These are phyloP conservation scores for Ochetophila trinervis DNA, from an alignment of 306 rosid genomes.

Conservation along the genomic window DNA sequence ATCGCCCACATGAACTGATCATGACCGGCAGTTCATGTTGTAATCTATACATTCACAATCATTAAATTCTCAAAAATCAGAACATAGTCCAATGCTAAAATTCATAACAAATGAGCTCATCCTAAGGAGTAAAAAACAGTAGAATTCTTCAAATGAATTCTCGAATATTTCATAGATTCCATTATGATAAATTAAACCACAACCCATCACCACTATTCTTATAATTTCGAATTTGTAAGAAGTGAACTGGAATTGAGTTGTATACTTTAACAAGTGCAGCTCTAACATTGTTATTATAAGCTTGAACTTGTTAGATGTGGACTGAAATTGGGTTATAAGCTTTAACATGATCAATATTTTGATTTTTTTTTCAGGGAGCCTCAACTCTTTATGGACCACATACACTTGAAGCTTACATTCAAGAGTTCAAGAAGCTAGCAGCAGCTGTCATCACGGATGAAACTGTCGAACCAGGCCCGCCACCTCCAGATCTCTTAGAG, in stretches of 20 bases:
- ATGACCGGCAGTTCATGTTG: neutral
- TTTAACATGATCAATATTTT: neutral
- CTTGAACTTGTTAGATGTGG: no score
- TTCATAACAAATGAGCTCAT: neutral
- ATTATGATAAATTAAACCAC: no score
- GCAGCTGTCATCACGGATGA: slow-evolving; percentile 10
- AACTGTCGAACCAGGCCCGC: slow-evolving; percentile 13
- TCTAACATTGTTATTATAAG: no score
- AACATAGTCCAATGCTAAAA: neutral
- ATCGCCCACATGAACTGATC: neutral
- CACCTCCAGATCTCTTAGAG: slow-evolving; percentile 19
- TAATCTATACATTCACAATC: no score
- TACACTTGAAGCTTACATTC: slow-evolving; percentile 29
- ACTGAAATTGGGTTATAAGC: no score
- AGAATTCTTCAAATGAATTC: no score
- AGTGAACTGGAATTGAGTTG: no score
- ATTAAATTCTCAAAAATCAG: neutral
- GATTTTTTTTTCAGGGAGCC: slow-evolving; percentile 23
- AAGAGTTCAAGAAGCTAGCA: slow-evolving; percentile 28
- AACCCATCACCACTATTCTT: no score
- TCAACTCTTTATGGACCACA: slow-evolving; percentile 29
- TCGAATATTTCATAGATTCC: neutral
- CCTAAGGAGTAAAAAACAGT: no score
- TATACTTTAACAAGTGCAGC: no score
- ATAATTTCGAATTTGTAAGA: no score